phyloP scores from a whole-genome alignment of 495 filamentous ascomycete species.

The Evernia prunastri region DNA sequence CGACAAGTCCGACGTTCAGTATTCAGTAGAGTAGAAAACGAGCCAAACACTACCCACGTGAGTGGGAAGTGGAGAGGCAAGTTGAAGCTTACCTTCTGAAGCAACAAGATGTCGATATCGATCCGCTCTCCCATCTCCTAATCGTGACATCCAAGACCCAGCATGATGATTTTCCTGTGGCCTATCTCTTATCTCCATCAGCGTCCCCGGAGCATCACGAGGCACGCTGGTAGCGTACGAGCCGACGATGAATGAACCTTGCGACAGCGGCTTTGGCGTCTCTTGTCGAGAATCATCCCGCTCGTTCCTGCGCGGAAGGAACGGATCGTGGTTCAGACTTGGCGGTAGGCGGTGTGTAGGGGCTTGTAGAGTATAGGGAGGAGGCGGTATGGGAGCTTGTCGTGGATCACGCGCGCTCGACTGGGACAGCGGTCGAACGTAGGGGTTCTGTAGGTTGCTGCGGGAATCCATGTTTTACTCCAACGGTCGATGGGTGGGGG shows the following conservation, averaged over 20 bases:
- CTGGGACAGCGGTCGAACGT: conserved; percentile 20
- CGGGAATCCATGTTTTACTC: conserved; percentile 19
- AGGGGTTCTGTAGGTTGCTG: conserved; percentile 12
- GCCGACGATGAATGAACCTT: not conserved
- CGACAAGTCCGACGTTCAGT: not conserved
- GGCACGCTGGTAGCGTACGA: not conserved
- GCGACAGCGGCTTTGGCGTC: not conserved
- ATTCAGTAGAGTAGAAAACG: not conserved
- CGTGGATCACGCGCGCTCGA: conserved; percentile 16
- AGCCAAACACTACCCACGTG: not conserved
- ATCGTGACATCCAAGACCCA: conserved; percentile 5
- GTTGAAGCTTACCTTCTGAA: conserved; percentile 10
- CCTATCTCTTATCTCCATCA: conserved; percentile 11
- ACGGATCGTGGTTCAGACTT: conserved; percentile 13
- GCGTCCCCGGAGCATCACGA: not conserved
- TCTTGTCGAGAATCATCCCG: conserved; percentile 12
- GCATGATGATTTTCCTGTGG: conserved; percentile 4
- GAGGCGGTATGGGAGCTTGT: conserved; percentile 23
- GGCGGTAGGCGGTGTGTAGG: conserved; percentile 6
- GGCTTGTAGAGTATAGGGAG: conserved; percentile 20
- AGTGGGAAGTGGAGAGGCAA: not conserved
- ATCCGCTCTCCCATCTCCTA: conserved; percentile 13
- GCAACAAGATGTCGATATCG: conserved; percentile 11
- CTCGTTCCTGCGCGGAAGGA: conserved; percentile 18
- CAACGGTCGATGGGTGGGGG: not conserved